Evolutionary conservation across 169 alveolate species (phyloP).

Genomic region (Cryptosporidium andersoni): DNA sequence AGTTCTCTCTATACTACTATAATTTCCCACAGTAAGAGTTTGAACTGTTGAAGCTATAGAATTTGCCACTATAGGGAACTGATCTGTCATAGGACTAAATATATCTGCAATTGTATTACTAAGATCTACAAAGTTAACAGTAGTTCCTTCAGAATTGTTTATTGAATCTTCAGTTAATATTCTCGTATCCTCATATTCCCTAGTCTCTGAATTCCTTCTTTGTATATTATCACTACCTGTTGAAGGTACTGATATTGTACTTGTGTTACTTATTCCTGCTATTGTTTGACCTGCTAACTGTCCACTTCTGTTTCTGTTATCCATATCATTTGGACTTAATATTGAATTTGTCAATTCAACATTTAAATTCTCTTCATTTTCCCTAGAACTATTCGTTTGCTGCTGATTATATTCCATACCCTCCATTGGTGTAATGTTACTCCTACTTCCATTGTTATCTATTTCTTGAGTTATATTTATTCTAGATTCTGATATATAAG

Average conservation of each 20-base stretch:
- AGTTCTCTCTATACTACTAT: background rate
- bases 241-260: background rate
- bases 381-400: too few species aligned
- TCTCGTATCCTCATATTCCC: background rate
- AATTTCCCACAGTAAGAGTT: slow-evolving; percentile 8
- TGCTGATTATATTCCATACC: too few species aligned
- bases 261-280: too few species aligned
- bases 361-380: too few species aligned
- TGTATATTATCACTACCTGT: background rate
- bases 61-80: slow-evolving; percentile 38
- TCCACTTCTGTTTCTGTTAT: too few species aligned
- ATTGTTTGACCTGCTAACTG: too few species aligned
- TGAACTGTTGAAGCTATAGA: slow-evolving; percentile 22
- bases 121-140: slow-evolving; percentile 4
- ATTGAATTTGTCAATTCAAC: too few species aligned
- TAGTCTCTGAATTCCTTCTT: slow-evolving; percentile 5
- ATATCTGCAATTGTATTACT: slow-evolving; percentile 15
- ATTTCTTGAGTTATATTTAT: background rate
- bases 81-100: slow-evolving; percentile 19
- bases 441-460: too few species aligned
- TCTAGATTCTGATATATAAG: background rate
- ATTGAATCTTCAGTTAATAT: background rate
- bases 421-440: too few species aligned
- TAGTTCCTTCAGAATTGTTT: background rate
- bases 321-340: too few species aligned